Base-by-base conservation (phyloP, 805 yeast genomes). In the Starmerella bombicola region DNA sequence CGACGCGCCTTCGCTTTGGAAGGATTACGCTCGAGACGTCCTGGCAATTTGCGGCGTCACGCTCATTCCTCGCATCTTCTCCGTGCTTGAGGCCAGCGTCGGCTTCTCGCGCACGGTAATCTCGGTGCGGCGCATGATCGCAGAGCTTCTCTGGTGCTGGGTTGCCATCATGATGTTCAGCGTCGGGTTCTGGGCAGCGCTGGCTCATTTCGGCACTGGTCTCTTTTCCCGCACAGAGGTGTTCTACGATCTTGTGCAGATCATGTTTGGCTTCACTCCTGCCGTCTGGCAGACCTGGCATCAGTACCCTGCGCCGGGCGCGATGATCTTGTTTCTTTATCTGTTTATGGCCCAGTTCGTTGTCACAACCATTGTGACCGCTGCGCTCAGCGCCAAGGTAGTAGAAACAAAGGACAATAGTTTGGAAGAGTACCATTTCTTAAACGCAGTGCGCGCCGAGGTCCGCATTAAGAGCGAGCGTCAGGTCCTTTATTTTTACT, bases 241-340 rank as follows among this genome's bases (percentile, higher is more conserved):
- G 18, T 68, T 73, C 12, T 71, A 66, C 50, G 73, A 68, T 43
- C 62, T 71, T 62, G 54, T 71, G 33, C 69, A 70, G 52, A 60
- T 73, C 3, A 64, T 73, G 45, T 72, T 71, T 52, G 78, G 78
- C 0, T 73, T 69, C 52, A 73, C 78, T 1, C 77, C 78, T 0
- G 70, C 76, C 0, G 76, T 73, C 3, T 73, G 78, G 78, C 62
- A 64, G 34, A 68, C 67, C 40, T 72, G 77, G 77, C 56, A 60
- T 28, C 58, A 62, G 38, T 73, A 69, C 49, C 65, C 71, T 30
- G 47, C 57, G 1, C 53, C 71, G 30, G 78, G 78, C 0, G 60
- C 68, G 28, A 47, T 57, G n/a, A 61, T 71, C 18, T 66, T 69
- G 42, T 60, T 73, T 52, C 61, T 68, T n/a, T 73, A 69, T 50